Conservation (phyloP, 2,329 filamentous ascomycete species). For the Sclerotinia glacialis region DNA sequence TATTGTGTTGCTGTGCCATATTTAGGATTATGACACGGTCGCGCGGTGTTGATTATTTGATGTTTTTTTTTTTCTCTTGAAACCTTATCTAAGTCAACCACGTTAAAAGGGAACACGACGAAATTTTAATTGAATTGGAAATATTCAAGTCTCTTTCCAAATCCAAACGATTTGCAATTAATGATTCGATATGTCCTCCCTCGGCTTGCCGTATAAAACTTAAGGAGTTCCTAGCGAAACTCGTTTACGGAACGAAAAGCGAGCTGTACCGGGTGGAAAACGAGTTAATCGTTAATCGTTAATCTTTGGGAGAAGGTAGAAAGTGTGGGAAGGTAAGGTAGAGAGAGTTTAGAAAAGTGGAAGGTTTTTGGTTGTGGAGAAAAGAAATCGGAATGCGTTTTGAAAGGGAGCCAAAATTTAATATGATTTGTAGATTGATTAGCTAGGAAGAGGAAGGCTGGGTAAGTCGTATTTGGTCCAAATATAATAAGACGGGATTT, state of each 20-base stretch:
- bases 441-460: not conserved
- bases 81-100: conserved; percentile 18
- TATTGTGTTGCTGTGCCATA: conserved; percentile 33
- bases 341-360: conserved; percentile 9
- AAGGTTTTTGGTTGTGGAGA: conserved; percentile 13
- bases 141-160: conserved; percentile 5
- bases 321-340: not conserved
- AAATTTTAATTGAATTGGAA: conserved; percentile 5
- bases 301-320: not conserved
- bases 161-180: conserved; percentile 1
- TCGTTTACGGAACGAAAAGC: conserved; percentile 17
- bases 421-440: conserved; percentile 7
- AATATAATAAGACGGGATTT: not conserved
- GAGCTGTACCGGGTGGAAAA: conserved; percentile 13
- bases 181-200: conserved; percentile 16
- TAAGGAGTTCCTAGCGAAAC: conserved; percentile 17
- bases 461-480: not conserved
- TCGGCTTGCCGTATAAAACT: conserved; percentile 12
- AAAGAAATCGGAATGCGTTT: not conserved
- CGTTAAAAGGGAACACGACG: not conserved
- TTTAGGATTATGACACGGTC: conserved; percentile 23
- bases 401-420: conserved; percentile 5
- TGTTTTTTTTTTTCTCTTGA: conserved; percentile 8
- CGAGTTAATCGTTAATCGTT: not conserved
- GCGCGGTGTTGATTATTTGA: conserved; percentile 17